Evolutionary conservation across 352 stramenopile genomes (phyloP), one percentile per base, ranked within the genome.

Genomic region (Globisporangium spinosum): DNA sequence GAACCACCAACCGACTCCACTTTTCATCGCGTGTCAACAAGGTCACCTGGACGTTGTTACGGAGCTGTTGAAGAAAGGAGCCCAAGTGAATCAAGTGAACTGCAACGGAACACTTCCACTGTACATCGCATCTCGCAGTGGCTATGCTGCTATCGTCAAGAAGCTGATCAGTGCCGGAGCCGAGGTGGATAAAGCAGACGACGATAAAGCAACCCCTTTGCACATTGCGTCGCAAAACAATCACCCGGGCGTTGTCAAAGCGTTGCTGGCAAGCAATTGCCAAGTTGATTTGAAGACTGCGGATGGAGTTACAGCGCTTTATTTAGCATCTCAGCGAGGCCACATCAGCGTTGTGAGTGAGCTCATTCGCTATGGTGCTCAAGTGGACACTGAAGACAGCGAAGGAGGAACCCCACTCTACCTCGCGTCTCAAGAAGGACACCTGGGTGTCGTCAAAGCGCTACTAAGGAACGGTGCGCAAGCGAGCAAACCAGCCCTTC

Each of bases 241-340:
- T 27, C 25, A 2, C 25, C 25, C 25, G 25, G 25, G 25, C 25
- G 64, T 17, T 4, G 64, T 65, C 10, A 20, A 43, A 35, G n/a
- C 17, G 4, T 47, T 70, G 10, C 27, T 70, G 5, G 22, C 27
- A 6, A 27, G 34, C 47, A 13, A 27, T 4, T 58, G 49, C 27
- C 17, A 60, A 29, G 25, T 62, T 1, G 35, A 68, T 47, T 17
- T 22, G 2, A 22, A 34, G 45, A 15, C 20, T n/a, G 23, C 4
- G 12, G 34, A 64, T 1, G 56, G 64, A 12, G 20, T 49, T 20
- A 64, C 38, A 15, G 20, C 57, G 15, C 55, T 69, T 0, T 43
- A 59, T 32, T 29, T 69, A 12, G 64, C 64, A 12, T 58, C 64
- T 4, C 27, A 63, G 35, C 35, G 20, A 38, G 64, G 64, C n/a